A percentile compares a stretch with the other conserved stretches of the same genome.
phyloP scores from a whole-genome alignment of 169 alveolate species.

The Plasmodium ovale region DNA sequence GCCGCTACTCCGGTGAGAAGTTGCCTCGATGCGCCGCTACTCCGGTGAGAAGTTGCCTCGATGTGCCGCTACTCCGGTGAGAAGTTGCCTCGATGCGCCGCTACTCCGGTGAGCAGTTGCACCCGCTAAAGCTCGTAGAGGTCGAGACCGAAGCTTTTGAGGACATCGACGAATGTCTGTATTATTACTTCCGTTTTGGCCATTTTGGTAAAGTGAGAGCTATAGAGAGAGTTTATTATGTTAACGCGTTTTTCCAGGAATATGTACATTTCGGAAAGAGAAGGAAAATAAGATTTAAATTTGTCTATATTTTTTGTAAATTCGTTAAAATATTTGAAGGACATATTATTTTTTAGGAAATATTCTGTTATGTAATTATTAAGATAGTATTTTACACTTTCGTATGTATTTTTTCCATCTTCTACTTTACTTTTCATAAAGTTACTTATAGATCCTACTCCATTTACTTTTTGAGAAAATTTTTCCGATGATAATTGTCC shows the following conservation, averaged over 20 bases:
- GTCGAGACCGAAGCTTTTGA: conserved; percentile 14
- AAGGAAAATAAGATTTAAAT: conserved; percentile 43
- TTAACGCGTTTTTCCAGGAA: conserved; percentile 38
- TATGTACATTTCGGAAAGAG: conserved; percentile 45
- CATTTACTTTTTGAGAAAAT: background rate
- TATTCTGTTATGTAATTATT: conserved; percentile 20
- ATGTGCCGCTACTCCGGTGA: too few relatives aligned
- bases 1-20: too few relatives aligned
- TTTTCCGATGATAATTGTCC: background rate
- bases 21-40: too few relatives aligned
- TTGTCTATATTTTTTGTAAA: conserved; percentile 29
- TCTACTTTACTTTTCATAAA: background rate
- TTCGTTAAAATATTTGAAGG: conserved; percentile 12
- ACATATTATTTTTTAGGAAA: conserved; percentile 30
- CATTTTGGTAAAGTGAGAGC: background rate
- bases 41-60: too few relatives aligned
- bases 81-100: too few relatives aligned
- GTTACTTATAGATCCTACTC: conserved; percentile 23
- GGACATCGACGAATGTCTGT: background rate
- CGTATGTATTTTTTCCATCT: background rate
- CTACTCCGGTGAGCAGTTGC: too few relatives aligned
- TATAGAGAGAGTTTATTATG: conserved; percentile 14
- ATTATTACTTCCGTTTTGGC: conserved; percentile 17
- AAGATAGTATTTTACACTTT: conserved; percentile 26
- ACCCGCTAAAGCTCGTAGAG: conserved; percentile 8